Conservation (phyloP, 1,284 basidiomycete species). For the Ceratorhiza oryzae-sativae region DNA sequence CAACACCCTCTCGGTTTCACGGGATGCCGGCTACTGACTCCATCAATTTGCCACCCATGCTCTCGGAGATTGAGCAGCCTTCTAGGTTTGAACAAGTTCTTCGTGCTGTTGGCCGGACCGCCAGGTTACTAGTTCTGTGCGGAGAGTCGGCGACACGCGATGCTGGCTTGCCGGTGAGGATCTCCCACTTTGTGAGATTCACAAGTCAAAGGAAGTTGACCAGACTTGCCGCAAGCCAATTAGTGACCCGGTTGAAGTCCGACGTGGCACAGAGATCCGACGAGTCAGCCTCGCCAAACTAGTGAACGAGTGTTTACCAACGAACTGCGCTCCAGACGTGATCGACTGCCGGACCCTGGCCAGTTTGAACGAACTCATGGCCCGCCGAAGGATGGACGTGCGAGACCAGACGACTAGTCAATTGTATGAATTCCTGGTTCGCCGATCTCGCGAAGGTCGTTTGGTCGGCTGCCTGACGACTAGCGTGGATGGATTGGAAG, state of each 20-base stretch:
- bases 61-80: neutral
- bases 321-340: neutral
- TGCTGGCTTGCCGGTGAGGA: neutral
- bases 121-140: neutral
- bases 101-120: neutral
- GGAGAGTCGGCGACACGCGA: neutral
- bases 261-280: neutral
- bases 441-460: neutral
- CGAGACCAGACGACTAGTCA: neutral
- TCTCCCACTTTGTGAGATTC: neutral
- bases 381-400: neutral
- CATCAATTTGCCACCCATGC: too few relatives aligned
- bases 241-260: neutral
- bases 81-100: neutral
- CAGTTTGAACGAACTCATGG: neutral
- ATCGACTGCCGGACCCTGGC: neutral
- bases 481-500: conserved; percentile 23
- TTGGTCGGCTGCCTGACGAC: conserved; percentile 11
- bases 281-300: neutral
- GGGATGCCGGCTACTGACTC: too few relatives aligned
- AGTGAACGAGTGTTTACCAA: neutral
- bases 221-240: neutral
- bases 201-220: neutral
- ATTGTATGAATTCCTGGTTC: neutral
- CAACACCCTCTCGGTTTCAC: too few relatives aligned